These are phyloP conservation scores for Cubamyces sp. DNA, from an alignment of 768 basidiomycete species.

Conservation along the genomic window DNA sequence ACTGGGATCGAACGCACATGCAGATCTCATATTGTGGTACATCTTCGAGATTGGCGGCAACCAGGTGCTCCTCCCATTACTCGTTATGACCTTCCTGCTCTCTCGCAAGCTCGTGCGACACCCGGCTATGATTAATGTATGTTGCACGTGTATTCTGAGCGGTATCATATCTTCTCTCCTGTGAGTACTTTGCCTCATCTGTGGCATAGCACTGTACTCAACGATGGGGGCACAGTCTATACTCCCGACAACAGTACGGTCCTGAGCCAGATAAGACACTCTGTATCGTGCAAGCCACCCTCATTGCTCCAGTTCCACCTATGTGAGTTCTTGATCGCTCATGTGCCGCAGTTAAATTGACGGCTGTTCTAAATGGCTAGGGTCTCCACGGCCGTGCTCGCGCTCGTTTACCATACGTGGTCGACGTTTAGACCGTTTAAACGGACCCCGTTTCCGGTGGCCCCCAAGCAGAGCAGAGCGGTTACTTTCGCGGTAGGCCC, in stretches of 20 bases:
- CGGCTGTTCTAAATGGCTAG: not conserved
- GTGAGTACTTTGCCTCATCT: slow-evolving; percentile 35
- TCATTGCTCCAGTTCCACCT: slow-evolving; percentile 34
- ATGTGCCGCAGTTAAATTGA: too few relatives aligned
- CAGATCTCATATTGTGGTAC: slow-evolving; percentile 45
- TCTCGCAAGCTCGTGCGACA: slow-evolving; percentile 43
- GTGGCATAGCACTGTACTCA: not conserved
- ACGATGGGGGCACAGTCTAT: slow-evolving; percentile 36
- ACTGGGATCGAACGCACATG: slow-evolving; percentile 31
- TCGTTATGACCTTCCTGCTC: slow-evolving; percentile 49
- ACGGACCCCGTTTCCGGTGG: too few relatives aligned
- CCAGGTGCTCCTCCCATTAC: slow-evolving; percentile 48
- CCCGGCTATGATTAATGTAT: slow-evolving; percentile 50
- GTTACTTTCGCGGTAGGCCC: slow-evolving; percentile 10
- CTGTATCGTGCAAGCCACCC: slow-evolving; percentile 49
- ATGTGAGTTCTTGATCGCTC: slow-evolving; percentile 20
- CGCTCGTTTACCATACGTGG: slow-evolving; percentile 25
- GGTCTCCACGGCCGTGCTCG: slow-evolving; percentile 21
- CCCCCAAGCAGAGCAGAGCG: not conserved
- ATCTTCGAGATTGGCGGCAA: slow-evolving; percentile 51
- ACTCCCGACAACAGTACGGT: slow-evolving; percentile 41
- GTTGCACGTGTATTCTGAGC: slow-evolving; percentile 52
- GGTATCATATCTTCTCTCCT: slow-evolving; percentile 48
- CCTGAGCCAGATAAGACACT: slow-evolving; percentile 42
- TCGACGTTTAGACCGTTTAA: slow-evolving; percentile 12